Conservation (phyloP, 208 protist genomes). For the Leishmania major region DNA sequence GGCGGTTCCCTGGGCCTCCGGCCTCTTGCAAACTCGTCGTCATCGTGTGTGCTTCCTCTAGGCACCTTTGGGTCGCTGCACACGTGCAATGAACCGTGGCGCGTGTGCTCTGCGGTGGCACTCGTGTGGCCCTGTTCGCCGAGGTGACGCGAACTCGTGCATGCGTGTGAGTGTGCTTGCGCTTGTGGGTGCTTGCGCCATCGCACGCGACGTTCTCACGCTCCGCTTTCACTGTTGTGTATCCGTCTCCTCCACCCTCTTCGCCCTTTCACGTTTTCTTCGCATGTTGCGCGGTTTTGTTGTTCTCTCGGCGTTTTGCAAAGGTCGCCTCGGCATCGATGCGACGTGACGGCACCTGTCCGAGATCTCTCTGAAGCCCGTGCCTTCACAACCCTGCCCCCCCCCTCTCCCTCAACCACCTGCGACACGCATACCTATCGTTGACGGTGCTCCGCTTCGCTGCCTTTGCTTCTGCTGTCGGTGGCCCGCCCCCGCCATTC, state of each 20-base stretch:
- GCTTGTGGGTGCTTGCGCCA: not conserved
- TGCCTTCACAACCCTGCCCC: not conserved
- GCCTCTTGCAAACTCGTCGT: not conserved
- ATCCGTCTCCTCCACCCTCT: not conserved
- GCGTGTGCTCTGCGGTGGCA: not conserved
- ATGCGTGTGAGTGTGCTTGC: not conserved
- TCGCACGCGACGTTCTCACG: not conserved
- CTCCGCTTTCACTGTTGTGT: slow-evolving; percentile 7
- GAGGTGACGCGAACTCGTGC: not conserved
- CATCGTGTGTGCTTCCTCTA: not conserved
- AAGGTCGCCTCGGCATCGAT: not conserved
- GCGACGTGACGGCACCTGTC: not conserved
- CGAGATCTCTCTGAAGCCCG: not conserved
- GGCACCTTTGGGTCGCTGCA: not conserved
- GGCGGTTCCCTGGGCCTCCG: no score
- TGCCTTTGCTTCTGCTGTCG: not conserved
- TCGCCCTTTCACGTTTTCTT: not conserved
- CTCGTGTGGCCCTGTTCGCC: not conserved
- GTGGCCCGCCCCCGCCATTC: not conserved
- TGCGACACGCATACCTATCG: not conserved
- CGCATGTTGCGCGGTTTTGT: not conserved
- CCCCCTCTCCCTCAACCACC: not conserved
- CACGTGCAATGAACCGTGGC: not conserved
- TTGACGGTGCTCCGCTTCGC: not conserved
- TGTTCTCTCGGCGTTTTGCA: not conserved